Evolutionary conservation across 495 filamentous ascomycete genomes (phyloP).

Genomic region (Trichoderma erinaceum): DNA sequence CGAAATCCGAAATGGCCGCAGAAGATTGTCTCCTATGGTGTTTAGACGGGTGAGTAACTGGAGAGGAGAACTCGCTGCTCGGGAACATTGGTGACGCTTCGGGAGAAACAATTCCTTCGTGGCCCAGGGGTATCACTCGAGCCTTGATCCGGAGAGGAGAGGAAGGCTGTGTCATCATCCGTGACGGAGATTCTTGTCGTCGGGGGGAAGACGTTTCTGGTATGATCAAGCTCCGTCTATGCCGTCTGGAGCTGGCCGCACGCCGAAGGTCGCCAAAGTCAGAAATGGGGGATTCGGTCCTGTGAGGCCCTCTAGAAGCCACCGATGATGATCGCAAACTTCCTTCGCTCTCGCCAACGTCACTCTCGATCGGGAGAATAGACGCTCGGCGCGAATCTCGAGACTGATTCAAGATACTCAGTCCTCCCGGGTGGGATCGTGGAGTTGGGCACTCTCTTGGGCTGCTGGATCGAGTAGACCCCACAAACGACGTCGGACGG

Average conservation of each 20-base stretch:
- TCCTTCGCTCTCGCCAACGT: conserved; percentile 75
- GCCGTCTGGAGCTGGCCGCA: conserved; percentile 63
- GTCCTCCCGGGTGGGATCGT: conserved; percentile 69
- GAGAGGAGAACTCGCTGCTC: conserved; percentile 71
- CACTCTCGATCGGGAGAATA: conserved; percentile 64
- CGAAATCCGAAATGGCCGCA: conserved; percentile 65
- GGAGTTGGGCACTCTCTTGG: conserved; percentile 89
- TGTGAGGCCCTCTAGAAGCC: conserved; percentile 53
- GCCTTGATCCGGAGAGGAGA: conserved; percentile 90
- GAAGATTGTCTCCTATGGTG: conserved; percentile 94
- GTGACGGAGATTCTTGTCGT: conserved; percentile 79
- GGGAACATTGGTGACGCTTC: conserved; percentile 82
- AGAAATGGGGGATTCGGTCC: conserved; percentile 86
- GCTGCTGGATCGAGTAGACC: conserved; percentile 73
- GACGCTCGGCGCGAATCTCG: conserved; percentile 63
- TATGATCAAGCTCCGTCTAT: conserved; percentile 76
- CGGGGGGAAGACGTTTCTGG: conserved; percentile 68
- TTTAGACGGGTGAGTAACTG: conserved; percentile 29
- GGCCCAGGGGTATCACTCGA: conserved; percentile 60
- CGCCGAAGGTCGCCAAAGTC: conserved; percentile 66
- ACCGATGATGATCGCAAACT: conserved; percentile 77
- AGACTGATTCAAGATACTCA: conserved; percentile 55
- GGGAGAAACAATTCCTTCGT: conserved; percentile 75
- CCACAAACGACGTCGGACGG: conserved; percentile 38
- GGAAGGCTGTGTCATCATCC: conserved; percentile 57